Percentiles rank a stretch among this genome's conserved stretches.
Conservation (phyloP, 345 rosid genomes). For the Moringa oleifera region DNA sequence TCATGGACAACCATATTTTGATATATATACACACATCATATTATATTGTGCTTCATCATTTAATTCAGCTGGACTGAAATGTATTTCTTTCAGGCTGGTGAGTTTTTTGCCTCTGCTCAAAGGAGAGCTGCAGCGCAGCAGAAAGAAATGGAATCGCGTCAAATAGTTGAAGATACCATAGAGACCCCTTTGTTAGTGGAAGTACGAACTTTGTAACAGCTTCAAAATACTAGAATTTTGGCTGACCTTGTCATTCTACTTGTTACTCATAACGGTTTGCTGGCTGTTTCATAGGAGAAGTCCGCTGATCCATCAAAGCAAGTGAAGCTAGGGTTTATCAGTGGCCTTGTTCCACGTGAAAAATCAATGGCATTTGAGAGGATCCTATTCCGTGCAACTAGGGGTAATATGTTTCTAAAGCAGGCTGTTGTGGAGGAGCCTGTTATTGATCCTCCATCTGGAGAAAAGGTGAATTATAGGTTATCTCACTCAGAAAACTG, state of each 20-base stretch:
- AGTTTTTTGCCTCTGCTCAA: constrained; percentile 72
- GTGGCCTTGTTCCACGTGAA: constrained; percentile 88
- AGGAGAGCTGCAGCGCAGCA: constrained; percentile 66
- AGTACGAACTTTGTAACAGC: constrained; percentile 7
- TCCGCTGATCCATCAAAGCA: constrained; percentile 71
- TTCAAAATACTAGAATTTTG: background rate
- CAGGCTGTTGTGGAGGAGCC: constrained; percentile 68
- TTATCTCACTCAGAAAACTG: constrained; percentile 7
- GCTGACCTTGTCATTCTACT: background rate
- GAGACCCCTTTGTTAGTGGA: constrained; percentile 77
- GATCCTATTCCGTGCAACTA: constrained; percentile 93
- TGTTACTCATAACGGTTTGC: constrained; percentile 6
- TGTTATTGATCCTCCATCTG: constrained; percentile 80
- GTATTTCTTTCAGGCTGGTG: constrained; percentile 57
- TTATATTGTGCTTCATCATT: background rate
- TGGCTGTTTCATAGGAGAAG: constrained; percentile 41
- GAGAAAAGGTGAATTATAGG: constrained; percentile 64
- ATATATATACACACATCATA: constrained; percentile 7
- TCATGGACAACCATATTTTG: too few relatives aligned
- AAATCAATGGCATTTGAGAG: constrained; percentile 93
- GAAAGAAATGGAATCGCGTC: constrained; percentile 56
- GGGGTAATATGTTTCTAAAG: constrained; percentile 79
- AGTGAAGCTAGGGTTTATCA: constrained; percentile 79
- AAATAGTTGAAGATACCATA: constrained; percentile 49
- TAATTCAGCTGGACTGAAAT: background rate